Base-by-base conservation (phyloP, 352 stramenopile genomes). In the Pythium vanterpoolii region DNA sequence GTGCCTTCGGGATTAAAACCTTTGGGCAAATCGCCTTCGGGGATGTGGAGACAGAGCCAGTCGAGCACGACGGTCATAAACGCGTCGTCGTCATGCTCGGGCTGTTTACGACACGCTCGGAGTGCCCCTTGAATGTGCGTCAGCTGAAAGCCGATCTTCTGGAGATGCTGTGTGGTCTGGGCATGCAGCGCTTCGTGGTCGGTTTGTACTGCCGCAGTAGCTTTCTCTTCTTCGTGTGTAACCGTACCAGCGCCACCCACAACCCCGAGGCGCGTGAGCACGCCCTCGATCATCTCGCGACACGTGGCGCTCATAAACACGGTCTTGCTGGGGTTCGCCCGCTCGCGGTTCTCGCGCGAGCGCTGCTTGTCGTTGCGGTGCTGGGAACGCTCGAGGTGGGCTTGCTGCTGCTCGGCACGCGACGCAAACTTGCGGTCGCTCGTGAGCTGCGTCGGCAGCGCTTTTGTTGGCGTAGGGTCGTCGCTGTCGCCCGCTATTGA, bases 261-360 rank as follows among this genome's bases (percentile, higher is more conserved):
- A 11, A 64, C 49, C 5, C 53, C 47, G 5, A 91, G 36, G 2
- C 79, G 62, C 36, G 63, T 76, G 56, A 96, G 66, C 28, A 98
- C 73, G 2, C 60, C 67, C 70, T 98, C 89, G 60, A 98, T 96
- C 45, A 90, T 68, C 30, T 89, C 80, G 33, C 95, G 73, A 40
- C 96, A 90, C 19, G 74, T 56, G 0, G 85, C 85, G 55, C 79
- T 92, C 88, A 98, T 97, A 66, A 97, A 96, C 14, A 98, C 92
- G 21, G 77, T 71, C 61, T 89, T 90, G 30, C 84, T 71, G 34
- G 83, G 64, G 71, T 98, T 98, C 8, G 93, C 91, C 69, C 90
- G 89, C 53, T 96, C 83, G 34, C 92, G 80, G 46, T 95, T 96
- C 76, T 98, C 92, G n/a, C 93, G 79, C 50, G 89, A 66, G 18